Base-by-base conservation (phyloP, 805 yeast genomes). In the Saturnispora galanensis region DNA sequence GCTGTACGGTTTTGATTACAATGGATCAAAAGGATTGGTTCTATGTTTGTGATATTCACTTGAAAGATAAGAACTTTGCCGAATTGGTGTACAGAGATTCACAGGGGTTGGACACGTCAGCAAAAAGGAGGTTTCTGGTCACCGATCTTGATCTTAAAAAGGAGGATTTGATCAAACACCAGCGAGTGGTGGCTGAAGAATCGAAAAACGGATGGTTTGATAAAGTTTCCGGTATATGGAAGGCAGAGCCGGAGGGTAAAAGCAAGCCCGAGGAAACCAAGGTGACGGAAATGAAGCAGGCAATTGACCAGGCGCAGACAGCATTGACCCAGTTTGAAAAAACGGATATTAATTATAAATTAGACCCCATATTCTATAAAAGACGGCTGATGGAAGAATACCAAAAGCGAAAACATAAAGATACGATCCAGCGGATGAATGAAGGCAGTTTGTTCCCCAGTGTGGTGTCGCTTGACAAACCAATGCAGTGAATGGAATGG, bases 1-100 rank as follows among this genome's bases (percentile, higher is more conserved):
- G 77, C 0, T 40, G 59, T 5, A 52, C 68, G 0, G 81, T 76
- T 10, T 54, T 77, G 30, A 57, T 77, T 7, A 60, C 76, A 2
- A 31, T 52, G 44, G 55, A 72, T 33, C 49, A 68, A 3, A 59
- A 69, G 12, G 82, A 76, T 54, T 76, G 74, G 63, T 73, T 77
- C 53, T 76, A 74, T 52, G 60, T 70, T 3, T 77, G 82, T 55
- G 59, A 60, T 6, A 42, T 60, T 4, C 82, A 77, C 56, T 56
- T 76, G 39, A 54, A 54, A 21, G 81, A 77, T 53, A 59, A 54
- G 10, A 60, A 65, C 32, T 75, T 73, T 52, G 71, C 74, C 38
- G 52, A 48, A 2, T 60, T 67, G 0, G 43, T 61, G 2, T 65
- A 66, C 38, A 59, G 65, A 1, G 68, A 65, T n/a, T 45, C 54